Conservation (phyloP, 495 filamentous ascomycete species). For the Xylaria scruposa region DNA sequence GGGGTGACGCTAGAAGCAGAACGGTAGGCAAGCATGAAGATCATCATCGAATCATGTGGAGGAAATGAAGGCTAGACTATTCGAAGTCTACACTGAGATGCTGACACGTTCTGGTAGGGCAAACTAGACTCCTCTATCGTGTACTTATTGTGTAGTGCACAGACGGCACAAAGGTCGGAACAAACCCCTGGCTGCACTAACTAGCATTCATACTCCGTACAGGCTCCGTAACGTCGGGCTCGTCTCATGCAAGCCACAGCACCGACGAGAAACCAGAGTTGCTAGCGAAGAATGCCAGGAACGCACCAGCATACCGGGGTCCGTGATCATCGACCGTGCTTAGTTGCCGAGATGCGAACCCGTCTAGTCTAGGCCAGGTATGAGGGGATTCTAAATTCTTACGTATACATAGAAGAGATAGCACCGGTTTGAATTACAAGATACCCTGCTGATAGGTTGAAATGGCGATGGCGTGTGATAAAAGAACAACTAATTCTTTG, state of each 20-base stretch:
- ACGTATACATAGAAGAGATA: background rate
- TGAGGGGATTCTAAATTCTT: background rate
- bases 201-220: constrained; percentile 16
- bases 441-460: background rate
- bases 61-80: constrained; percentile 8
- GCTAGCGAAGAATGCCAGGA: constrained; percentile 18
- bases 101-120: background rate
- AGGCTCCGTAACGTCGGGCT: constrained; percentile 10
- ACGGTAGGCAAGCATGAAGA: background rate
- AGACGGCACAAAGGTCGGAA: background rate
- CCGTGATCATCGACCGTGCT: background rate
- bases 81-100: constrained; percentile 3
- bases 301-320: constrained; percentile 24
- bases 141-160: background rate
- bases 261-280: constrained; percentile 15
- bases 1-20: constrained; percentile 11
- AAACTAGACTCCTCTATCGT: constrained; percentile 3
- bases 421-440: background rate
- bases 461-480: background rate
- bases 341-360: background rate
- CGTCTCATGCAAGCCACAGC: constrained; percentile 20
- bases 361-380: background rate
- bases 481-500: background rate
- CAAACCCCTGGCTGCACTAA: background rate
- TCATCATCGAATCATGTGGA: constrained; percentile 12